Evolutionary conservation across 768 basidiomycete genomes (phyloP), one percentile per base, ranked within the genome.

Genomic region (Trametes coccinea): DNA sequence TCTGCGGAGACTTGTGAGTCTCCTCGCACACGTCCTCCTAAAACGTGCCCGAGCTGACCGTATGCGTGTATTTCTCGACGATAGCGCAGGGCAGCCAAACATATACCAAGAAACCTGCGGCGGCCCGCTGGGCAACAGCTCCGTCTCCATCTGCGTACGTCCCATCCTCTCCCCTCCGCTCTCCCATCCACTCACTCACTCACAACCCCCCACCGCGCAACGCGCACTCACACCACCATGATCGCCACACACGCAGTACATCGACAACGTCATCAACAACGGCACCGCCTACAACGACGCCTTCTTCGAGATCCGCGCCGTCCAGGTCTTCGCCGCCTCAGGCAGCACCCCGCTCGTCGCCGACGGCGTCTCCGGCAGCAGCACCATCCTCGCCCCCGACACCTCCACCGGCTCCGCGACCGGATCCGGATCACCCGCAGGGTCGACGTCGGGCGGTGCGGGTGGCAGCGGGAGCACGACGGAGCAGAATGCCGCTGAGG

Each of bases 231-330:
- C 22, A 22, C 22, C 22, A 22, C 22, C 22, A 22, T 22, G 22
- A 22, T 22, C 22, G 22, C 22, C 22, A 27, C 3, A 14, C 53
- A 29, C 9, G 16, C 53, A 64, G 63, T 83, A 85, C 71, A 75
- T 80, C 49, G 77, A 80, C 62, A 80, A 80, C 69, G 83, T 85
- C 17, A 76, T 80, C 37, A 79, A 82, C 46, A 74, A 78, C 53
- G 74, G 77, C 50, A 72, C 75, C 53, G 59, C 60, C 55, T 83
- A 76, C 72, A 79, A 78, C 66, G 62, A 74, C 30, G 82, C 83
- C 0, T 86, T 81, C 72, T 90, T 87, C 65, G 85, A 88, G 70
- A 76, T 89, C 69, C 76, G 79, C 49, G 83, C 82, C 64, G 73
- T 90, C 56, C 81, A 83, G 11, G 82, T 83, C 3, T 87, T 85